Base-by-base conservation (phyloP, 768 basidiomycete species). In the Russula ochroleuca region DNA sequence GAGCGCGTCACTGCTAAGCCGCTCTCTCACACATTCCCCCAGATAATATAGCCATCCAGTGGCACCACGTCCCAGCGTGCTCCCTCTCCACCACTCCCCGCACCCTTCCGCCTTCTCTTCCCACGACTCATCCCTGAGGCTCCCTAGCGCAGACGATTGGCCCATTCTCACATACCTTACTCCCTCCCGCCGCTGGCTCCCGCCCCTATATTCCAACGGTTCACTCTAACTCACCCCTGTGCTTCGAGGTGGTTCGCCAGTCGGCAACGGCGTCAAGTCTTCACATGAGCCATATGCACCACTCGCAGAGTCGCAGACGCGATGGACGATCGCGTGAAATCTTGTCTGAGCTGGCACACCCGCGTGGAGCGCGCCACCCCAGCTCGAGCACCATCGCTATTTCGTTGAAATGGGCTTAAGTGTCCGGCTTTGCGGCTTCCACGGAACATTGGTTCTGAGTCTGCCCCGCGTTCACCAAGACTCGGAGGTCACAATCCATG, bases 381-480 rank as follows among this genome's bases (percentile, higher is more conserved):
- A n/a, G n/a, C n/a, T n/a, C n/a, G n/a, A n/a, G n/a, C n/a, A n/a
- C n/a, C n/a, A n/a, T n/a, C n/a, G n/a, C n/a, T n/a, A n/a, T n/a
- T n/a, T n/a, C n/a, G n/a, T n/a, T n/a, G n/a, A n/a, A n/a, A n/a
- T n/a, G n/a, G n/a, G n/a, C n/a, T n/a, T n/a, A n/a, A n/a, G n/a
- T n/a, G n/a, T 8, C 55, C 43, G 10, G 8, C 62, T 19, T 69
- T 74, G 55, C 80, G 77, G 15, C 81, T 84, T 23, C 72, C 79
- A 6, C 81, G 90, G 28, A 88, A 91, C 3, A 90, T 84, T 0
- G 87, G 89, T 3, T n/a, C n/a, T n/a, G n/a, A n/a, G n/a, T 83
- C 86, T 0, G 55, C 70, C 6, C 65, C 62, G 17, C 49, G 67
- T 10, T 60, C 61, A 21, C 70, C 62, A 38, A 55, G 65, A 35